Base-by-base conservation (phyloP, 108 stramenopile species). In the Nannochloropsis gaditana region DNA sequence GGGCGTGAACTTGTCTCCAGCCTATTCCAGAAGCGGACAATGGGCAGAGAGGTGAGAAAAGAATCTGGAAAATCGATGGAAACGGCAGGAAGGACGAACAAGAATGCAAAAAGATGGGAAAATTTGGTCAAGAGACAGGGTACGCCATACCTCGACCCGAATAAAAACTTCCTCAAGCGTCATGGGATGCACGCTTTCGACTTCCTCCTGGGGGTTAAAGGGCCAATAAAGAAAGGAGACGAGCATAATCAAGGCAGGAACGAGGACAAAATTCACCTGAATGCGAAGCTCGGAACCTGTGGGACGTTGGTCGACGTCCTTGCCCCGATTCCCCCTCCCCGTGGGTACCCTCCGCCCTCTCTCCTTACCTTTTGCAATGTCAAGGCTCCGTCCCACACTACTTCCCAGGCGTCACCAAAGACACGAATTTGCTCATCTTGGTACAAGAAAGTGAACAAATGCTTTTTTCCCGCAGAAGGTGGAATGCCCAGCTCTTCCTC, bases 401-500 rank as follows among this genome's bases (percentile, higher is more conserved):
- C 43, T 21, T 86, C 86, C 86, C 86, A 86, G 2, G 86, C 86
- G 43, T 86, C 86, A 2, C 86, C 86, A 83, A 83, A 86, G 83
- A 80, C 81, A 21, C 82, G 83, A 15, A 86, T 45, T 21, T 82
- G n/a, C 19, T 86, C 41, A 31, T 86, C 86, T 86, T 86, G 82
- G 50, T 84, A 86, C 31, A 82, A 83, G 50, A 86, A 86, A 2
- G 86, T 86, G 82, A 86, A 86, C 6, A 86, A 47, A 86, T 86
- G 86, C 17, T 17, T 11, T 17, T 45, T 86, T 15, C 19, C 19
- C 59, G 59, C 59, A 15, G 59, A 19, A n/a, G 59, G 59, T 73
- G 59, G 41, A 5, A 88, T 85, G 1, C 87, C 87, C 87, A 88
- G 42, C 84, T 88, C 87, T 59, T 88, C 87, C 47, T n/a, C 87